Evolutionary conservation across 345 rosid species (phyloP).

Genomic region (Sonneratia caseolaris): DNA sequence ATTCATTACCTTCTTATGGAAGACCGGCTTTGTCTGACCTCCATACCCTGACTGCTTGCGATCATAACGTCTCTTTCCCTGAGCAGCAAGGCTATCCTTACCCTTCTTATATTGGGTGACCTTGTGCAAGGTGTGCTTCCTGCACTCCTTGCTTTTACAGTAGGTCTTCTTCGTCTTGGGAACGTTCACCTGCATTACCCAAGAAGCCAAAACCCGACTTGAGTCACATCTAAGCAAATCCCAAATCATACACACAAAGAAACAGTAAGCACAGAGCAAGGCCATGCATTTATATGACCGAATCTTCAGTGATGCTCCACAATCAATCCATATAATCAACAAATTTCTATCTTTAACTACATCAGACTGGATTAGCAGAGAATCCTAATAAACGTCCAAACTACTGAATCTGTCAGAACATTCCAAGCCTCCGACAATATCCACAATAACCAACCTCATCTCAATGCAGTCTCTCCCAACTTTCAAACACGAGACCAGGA

Average conservation of each 20-base stretch:
- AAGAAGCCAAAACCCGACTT: not conserved
- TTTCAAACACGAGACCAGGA: too few species aligned
- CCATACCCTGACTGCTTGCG: conserved; percentile 9
- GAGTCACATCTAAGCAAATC: not conserved
- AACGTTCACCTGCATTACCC: not conserved
- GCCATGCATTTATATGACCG: too few species aligned
- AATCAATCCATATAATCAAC: too few species aligned
- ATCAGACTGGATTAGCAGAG: too few species aligned
- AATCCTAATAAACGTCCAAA: too few species aligned
- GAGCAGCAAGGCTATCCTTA: not conserved
- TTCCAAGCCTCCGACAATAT: too few species aligned
- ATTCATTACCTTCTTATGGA: conserved; percentile 8
- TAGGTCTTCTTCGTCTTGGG: not conserved
- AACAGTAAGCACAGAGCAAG: too few species aligned
- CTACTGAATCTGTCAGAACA: too few species aligned
- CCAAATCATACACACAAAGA: not conserved
- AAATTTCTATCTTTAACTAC: too few species aligned
- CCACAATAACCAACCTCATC: too few species aligned
- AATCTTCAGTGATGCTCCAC: too few species aligned
- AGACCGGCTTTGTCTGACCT: conserved; percentile 8
- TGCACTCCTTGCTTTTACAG: not conserved
- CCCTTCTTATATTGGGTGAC: conserved; percentile 2
- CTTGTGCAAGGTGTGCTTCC: conserved; percentile 3
- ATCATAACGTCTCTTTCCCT: conserved; percentile 8
- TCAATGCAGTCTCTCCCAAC: too few species aligned